phyloP scores from a whole-genome alignment of 768 basidiomycete genomes.

The Porpolomopsis calyptriformis region DNA sequence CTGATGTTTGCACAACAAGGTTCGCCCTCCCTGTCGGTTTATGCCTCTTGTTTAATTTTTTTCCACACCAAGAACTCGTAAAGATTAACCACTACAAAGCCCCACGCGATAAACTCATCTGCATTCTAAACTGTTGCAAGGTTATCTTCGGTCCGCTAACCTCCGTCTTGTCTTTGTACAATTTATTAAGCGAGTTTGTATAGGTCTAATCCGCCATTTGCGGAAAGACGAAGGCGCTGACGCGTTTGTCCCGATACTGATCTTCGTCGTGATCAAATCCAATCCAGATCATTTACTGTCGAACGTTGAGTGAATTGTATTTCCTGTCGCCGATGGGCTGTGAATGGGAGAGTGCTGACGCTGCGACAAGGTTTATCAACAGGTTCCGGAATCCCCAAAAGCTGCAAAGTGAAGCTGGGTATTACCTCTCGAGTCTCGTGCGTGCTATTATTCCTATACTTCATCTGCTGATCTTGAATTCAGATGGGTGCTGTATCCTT shows the following conservation, averaged over 20 bases:
- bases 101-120: slow-evolving; percentile 95
- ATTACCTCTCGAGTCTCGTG: slow-evolving; percentile 92
- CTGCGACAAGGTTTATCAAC: slow-evolving; percentile 85
- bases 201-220: slow-evolving; percentile 84
- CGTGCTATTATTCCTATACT: slow-evolving; percentile 15
- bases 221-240: slow-evolving; percentile 83
- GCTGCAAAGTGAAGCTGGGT: slow-evolving; percentile 90
- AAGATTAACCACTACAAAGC: slow-evolving; percentile 99
- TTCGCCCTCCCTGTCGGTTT: slow-evolving; percentile 18
- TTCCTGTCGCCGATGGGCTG: background rate
- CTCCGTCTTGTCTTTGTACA: slow-evolving; percentile 2
- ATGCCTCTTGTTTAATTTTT: background rate
- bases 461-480: background rate
- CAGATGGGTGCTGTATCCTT: slow-evolving; percentile 96
- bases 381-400: slow-evolving; percentile 86
- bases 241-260: slow-evolving; percentile 88
- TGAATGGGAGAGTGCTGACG: too few species aligned
- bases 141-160: slow-evolving; percentile 94
- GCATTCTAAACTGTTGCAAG: slow-evolving; percentile 95
- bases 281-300: slow-evolving; percentile 90
- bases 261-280: slow-evolving; percentile 88
- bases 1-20: slow-evolving; percentile 85
- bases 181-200: background rate
- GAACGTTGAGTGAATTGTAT: slow-evolving; percentile 73
- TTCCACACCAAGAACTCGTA: slow-evolving; percentile 52